Evolutionary conservation across 208 protist species (phyloP).

Genomic region (Wallacemonas sp.): DNA sequence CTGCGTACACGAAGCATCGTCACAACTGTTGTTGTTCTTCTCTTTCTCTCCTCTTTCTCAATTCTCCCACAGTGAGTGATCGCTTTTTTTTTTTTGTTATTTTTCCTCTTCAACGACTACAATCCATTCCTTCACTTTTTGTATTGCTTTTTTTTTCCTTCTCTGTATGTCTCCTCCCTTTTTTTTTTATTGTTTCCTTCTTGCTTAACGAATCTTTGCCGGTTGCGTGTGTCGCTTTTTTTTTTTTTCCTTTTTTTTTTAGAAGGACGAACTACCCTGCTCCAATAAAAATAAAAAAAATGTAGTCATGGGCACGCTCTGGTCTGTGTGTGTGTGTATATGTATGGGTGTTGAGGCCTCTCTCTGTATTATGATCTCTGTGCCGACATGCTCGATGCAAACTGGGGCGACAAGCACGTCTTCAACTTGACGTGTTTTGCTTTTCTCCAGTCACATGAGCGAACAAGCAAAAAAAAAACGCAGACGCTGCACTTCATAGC

Average conservation of each 20-base stretch:
- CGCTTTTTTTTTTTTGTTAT: neutral
- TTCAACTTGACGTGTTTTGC: too few relatives aligned
- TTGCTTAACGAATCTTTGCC: neutral
- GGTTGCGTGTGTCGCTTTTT: slow-evolving; percentile 2
- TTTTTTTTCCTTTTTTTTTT: slow-evolving; percentile 14
- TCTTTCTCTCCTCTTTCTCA: slow-evolving; percentile 1
- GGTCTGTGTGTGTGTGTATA: neutral
- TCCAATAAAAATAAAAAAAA: neutral
- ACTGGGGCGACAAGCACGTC: too few relatives aligned
- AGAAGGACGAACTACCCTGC: too few relatives aligned
- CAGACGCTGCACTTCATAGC: too few relatives aligned
- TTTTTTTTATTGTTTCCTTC: slow-evolving; percentile 11
- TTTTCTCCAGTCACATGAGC: too few relatives aligned
- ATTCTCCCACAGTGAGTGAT: neutral
- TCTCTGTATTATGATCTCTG: too few relatives aligned
- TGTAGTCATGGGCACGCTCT: neutral
- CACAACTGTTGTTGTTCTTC: too few relatives aligned
- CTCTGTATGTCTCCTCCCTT: neutral
- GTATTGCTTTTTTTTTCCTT: slow-evolving; percentile 11
- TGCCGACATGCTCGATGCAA: too few relatives aligned
- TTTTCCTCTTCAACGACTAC: neutral
- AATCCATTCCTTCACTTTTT: neutral
- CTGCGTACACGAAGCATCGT: too few relatives aligned
- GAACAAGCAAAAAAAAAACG: too few relatives aligned
- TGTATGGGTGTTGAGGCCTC: neutral